phyloP scores from a whole-genome alignment of 305 asterid species.

The Galium porrigens region DNA sequence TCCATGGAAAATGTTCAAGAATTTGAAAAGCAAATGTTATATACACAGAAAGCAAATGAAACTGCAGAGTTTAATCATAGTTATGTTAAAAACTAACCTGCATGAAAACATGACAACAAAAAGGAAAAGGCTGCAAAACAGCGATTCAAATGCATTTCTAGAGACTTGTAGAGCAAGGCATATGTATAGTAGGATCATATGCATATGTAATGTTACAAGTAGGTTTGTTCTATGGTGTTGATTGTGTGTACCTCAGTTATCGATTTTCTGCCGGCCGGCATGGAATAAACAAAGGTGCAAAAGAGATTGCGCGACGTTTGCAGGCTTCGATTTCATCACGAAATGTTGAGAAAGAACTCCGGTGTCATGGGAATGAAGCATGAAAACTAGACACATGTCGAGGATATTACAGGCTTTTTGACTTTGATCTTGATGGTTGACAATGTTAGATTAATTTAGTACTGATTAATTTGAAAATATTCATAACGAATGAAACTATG shows the following conservation, averaged over 20 bases:
- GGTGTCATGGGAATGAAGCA: not conserved
- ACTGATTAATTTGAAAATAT: not conserved
- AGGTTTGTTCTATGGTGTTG: not conserved
- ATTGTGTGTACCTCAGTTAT: not conserved
- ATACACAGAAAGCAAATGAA: not conserved
- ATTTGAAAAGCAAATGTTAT: not conserved
- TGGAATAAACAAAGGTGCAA: conserved; percentile 5
- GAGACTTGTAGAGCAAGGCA: not conserved
- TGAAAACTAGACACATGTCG: not conserved
- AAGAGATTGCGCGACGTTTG: not conserved
- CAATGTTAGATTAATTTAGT: not conserved
- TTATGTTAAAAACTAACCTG: not conserved
- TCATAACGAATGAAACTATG: not conserved
- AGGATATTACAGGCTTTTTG: not conserved
- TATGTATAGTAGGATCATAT: not conserved
- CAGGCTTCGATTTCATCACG: not conserved
- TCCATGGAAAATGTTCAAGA: not conserved
- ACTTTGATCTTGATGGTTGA: not conserved
- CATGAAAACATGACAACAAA: not conserved
- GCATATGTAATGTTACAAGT: not conserved
- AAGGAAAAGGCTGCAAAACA: not conserved
- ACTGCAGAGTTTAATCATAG: not conserved
- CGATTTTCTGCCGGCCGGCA: not conserved
- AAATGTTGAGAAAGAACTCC: not conserved
- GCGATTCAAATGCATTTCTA: not conserved